phyloP scores from a whole-genome alignment of 1,284 basidiomycete species.

The Cystobasidium sp. region DNA sequence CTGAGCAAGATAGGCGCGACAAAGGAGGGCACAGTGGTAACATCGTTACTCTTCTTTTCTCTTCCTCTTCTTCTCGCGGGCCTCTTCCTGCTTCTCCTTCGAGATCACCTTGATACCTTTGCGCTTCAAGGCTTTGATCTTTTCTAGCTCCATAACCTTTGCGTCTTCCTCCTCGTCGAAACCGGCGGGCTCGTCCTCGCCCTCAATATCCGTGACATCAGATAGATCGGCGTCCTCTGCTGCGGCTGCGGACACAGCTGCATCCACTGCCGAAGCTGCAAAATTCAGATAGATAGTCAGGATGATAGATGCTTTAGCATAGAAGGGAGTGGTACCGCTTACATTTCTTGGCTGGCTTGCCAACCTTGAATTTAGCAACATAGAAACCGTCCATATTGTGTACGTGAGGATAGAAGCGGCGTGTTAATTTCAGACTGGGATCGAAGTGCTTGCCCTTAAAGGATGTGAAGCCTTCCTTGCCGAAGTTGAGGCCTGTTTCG shows the following conservation, averaged over 20 bases:
- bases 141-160: conserved; percentile 57
- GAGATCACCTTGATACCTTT: conserved; percentile 60
- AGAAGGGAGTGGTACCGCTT: not conserved
- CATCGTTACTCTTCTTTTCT: not conserved
- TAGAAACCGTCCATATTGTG: conserved; percentile 93
- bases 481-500: conserved; percentile 90
- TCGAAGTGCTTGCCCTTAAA: conserved; percentile 90
- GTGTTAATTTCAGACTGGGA: conserved; percentile 77
- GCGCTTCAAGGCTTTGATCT: conserved; percentile 59
- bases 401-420: conserved; percentile 81
- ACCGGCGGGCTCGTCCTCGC: conserved; percentile 53
- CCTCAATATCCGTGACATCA: conserved; percentile 52
- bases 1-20: not conserved
- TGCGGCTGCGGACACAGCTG: conserved; percentile 55
- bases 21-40: not conserved
- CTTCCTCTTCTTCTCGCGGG: conserved; percentile 25
- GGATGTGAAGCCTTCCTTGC: conserved; percentile 84
- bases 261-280: conserved; percentile 7
- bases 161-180: conserved; percentile 59
- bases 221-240: conserved; percentile 56
- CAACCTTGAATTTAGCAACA: conserved; percentile 96
- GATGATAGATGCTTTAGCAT: not conserved
- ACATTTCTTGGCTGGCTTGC: conserved; percentile 62
- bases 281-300: conserved; percentile 6
- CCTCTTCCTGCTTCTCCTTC: conserved; percentile 52